Base-by-base conservation (phyloP, 805 yeast genomes). In the Sugiyamaella marilandica region DNA sequence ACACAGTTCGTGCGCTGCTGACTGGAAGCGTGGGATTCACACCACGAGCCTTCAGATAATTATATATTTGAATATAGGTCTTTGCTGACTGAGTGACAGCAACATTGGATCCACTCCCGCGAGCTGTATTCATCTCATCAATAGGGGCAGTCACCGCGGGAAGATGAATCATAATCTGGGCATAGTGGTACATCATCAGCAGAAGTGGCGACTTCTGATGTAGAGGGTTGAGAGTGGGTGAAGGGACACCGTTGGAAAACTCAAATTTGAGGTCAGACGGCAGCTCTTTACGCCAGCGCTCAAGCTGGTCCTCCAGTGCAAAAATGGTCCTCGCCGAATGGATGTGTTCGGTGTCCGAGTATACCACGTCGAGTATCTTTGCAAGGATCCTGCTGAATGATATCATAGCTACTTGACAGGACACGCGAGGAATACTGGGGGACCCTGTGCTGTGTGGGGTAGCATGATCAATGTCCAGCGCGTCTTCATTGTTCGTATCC, bases 231-330 rank as follows among this genome's bases (percentile, higher is more conserved):
- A 59, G 46, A 9, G 66, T 39, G 5, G 64, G 58, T 5, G 62
- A 41, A 2, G 69, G 68, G 19, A 41, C 39, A 13, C 70, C 71
- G 41, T 65, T 64, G 29, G 55, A 55, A 45, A 84, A 69, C 36
- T 84, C 85, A 59, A 88, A 86, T 52, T 74, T 76, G 54, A 87
- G 70, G 37, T 76, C 75, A 0, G 67, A 37, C 1, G 95, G 88
- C 39, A 90, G 70, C 39, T 84, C 86, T 18, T 83, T 71, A 60
- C 87, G 74, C 97, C 97, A 90, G 47, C 79, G 71, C 59, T 89
- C 95, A 45, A 90, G 72, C 60, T 83, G 77, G 59, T 84, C 81
- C 63, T 90, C 96, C 16, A 70, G 59, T 37, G 55, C 58, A 16
- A 62, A 55, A 21, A 69, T 47, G 10, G 55, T 50, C 53, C 58